A percentile compares a stretch with the other conserved stretches of the same genome.
Conservation (phyloP, 441 rosid species). For the Populus hybrid region DNA sequence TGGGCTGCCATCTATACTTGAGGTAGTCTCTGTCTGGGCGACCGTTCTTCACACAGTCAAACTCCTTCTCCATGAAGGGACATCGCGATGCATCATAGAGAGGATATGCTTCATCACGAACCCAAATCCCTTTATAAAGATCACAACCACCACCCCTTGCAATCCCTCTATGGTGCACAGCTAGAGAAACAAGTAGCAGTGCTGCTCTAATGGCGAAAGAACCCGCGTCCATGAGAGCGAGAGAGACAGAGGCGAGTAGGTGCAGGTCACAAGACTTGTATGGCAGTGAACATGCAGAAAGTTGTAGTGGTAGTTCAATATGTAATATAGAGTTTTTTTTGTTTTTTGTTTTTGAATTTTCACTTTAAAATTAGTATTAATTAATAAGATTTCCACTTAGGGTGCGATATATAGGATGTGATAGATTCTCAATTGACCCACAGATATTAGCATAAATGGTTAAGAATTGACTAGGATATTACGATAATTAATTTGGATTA, state of each 20-base stretch:
- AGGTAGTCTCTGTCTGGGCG: slow-evolving; percentile 64
- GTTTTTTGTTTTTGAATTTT: no score
- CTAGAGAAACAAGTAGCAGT: slow-evolving; percentile 4
- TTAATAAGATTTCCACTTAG: not conserved
- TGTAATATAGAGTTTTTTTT: not conserved
- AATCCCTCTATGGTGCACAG: not conserved
- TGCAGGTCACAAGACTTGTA: not conserved
- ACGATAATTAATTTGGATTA: no score
- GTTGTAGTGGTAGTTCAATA: not conserved
- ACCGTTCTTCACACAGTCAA: slow-evolving; percentile 72
- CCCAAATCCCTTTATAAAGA: slow-evolving; percentile 71
- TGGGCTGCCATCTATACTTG: slow-evolving; percentile 82
- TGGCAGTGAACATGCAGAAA: not conserved
- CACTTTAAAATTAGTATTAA: no score
- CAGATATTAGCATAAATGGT: no score
- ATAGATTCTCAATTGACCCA: no score
- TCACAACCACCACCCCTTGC: slow-evolving; percentile 35
- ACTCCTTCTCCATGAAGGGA: slow-evolving; percentile 74
- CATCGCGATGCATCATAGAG: slow-evolving; percentile 56
- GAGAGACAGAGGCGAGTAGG: not conserved
- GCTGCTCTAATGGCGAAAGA: slow-evolving; percentile 1
- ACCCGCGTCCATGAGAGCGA: slow-evolving; percentile 16
- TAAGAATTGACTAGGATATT: no score
- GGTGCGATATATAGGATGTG: no score
- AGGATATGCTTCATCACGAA: slow-evolving; percentile 59